Percentiles rank a stretch among this genome's conserved stretches.
Evolutionary conservation across 2,329 filamentous ascomycete genomes (phyloP).

Genomic region (Ceratocystis lukuohia): DNA sequence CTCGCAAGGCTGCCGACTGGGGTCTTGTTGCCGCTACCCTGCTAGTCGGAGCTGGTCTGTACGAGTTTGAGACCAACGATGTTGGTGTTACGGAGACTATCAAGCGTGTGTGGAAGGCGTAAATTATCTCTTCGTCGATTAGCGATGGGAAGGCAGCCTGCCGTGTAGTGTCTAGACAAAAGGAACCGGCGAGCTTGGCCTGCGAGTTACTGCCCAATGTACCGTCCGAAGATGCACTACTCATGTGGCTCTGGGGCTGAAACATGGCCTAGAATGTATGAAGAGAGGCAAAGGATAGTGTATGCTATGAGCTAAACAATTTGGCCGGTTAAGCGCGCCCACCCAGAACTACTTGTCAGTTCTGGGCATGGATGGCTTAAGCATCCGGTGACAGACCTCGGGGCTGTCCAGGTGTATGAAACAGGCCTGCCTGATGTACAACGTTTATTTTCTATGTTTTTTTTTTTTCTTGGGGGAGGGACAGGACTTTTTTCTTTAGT

Average conservation of each 20-base stretch:
- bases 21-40: conserved; percentile 64
- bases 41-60: conserved; percentile 73
- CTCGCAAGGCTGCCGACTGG: conserved; percentile 60
- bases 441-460: not conserved
- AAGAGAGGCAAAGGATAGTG: not conserved
- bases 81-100: conserved; percentile 85
- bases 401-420: not conserved
- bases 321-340: not conserved
- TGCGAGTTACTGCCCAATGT: not conserved
- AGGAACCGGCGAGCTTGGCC: not conserved
- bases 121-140: conserved; percentile 20
- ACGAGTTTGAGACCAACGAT: conserved; percentile 98
- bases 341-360: not conserved
- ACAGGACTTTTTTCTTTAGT: not conserved
- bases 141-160: not conserved
- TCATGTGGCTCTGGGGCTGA: not conserved
- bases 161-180: not conserved
- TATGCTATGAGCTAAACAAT: not conserved
- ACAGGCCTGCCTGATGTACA: not conserved
- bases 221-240: not conserved
- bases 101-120: conserved; percentile 81
- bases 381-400: not conserved
- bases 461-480: conserved; percentile 1
- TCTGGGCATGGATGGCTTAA: not conserved
- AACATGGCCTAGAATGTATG: not conserved